Evolutionary conservation across 2,329 filamentous ascomycete species (phyloP), one percentile per base, ranked within the genome.

Genomic region (Exophiala sp.): DNA sequence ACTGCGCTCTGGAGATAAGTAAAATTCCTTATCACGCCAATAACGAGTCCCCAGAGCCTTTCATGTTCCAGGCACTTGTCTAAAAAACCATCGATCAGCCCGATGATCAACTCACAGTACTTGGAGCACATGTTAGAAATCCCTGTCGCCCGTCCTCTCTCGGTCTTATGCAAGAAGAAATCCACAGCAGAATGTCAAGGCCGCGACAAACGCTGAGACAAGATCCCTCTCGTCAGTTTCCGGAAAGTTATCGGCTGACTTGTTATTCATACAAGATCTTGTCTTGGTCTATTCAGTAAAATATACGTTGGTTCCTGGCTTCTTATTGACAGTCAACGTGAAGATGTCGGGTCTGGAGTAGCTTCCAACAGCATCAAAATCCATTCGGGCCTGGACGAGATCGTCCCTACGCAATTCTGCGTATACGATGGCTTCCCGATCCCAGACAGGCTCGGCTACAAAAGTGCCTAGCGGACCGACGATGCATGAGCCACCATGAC

Each of bases 401-500:
- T 82, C 77, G 11, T 86, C 75, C 52, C 91, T 85, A 36, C 75
- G 70, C 29, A 51, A 12, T 85, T 75, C 52, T 91, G 85, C 40
- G 75, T 51, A 51, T 5, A 51, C 41, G 14, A 51, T 51, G 14
- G 32, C 49, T 29, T 51, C 49, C 16, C 16, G 70, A 54, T 95
- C 88, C 91, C 91, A 96, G 55, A 94, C 75, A 0, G 91, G 91
- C 0, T 87, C 89, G 1, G 84, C 83, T 1, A 95, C 71, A 0
- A 92, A 82, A 11, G 91, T 82, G 0, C 91, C 91, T 35, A 86
- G 76, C 0, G 91, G 91, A 4, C 82, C 85, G 18, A 94, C 76
- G 61, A 96, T 92, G 64, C 83, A 87, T 0, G 89, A 94, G 0
- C 91, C 91, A 18, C 91, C 91, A 9, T 81, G n/a, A 78, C 89